A percentile compares a stretch with the other conserved stretches of the same genome.
Conservation (phyloP, 1,284 basidiomycete genomes). For the Rhodofomes roseus region DNA sequence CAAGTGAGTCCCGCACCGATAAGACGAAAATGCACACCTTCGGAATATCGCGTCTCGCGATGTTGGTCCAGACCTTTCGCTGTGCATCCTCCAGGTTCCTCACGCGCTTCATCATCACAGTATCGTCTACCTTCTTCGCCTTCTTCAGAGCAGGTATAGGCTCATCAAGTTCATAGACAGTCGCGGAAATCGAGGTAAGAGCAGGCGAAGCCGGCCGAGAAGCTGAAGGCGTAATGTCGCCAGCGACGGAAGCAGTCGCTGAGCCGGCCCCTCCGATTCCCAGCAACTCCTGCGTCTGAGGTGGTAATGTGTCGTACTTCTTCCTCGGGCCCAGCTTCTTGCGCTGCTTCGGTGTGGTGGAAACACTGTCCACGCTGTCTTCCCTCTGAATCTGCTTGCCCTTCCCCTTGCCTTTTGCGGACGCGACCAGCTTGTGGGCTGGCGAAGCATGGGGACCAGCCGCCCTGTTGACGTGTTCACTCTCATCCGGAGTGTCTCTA, state of each 20-base stretch:
- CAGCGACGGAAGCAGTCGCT: conserved; percentile 47
- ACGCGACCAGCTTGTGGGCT: conserved; percentile 21
- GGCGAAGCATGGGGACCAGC: conserved; percentile 17
- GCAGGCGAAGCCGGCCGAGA: conserved; percentile 65
- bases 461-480: conserved; percentile 31
- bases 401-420: conserved; percentile 41
- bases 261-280: conserved; percentile 51
- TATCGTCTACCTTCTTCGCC: conserved; percentile 72
- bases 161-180: conserved; percentile 72
- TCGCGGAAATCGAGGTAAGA: conserved; percentile 45
- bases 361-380: conserved; percentile 40
- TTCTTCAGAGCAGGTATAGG: conserved; percentile 62
- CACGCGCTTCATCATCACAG: conserved; percentile 66
- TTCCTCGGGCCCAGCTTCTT: conserved; percentile 39
- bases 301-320: conserved; percentile 40
- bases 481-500: conserved; percentile 36
- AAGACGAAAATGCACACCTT: conserved; percentile 46
- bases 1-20: not conserved
- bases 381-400: conserved; percentile 36
- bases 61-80: conserved; percentile 83
- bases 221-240: conserved; percentile 34
- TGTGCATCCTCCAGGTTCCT: conserved; percentile 80
- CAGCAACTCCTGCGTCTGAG: conserved; percentile 44
- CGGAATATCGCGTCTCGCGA: conserved; percentile 77
- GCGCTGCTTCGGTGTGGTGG: conserved; percentile 34